Evolutionary conservation across 176 grass and related monocot species (phyloP).

Genomic region (Metroxylon sagu): DNA sequence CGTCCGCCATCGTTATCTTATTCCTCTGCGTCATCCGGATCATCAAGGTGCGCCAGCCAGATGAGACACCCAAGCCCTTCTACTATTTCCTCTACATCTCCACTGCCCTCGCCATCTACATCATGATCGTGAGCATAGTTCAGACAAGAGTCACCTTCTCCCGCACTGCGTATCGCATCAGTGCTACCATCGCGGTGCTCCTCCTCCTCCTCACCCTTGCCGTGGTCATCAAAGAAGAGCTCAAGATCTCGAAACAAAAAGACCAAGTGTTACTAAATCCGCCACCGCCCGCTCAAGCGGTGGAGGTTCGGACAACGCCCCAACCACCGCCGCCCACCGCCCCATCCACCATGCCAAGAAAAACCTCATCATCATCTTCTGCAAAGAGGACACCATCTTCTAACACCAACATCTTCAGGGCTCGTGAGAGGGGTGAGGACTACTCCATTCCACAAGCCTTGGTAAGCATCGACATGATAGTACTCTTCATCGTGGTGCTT

Average conservation of each 20-base stretch:
- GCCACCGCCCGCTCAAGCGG: neutral
- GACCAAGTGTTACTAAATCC: too few species aligned
- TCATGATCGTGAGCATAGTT: slow-evolving; percentile 57
- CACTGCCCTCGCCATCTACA: slow-evolving; percentile 47
- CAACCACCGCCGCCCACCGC: neutral
- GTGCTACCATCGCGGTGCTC: slow-evolving; percentile 35
- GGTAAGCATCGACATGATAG: slow-evolving; percentile 70
- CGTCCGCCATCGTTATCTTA: slow-evolving; percentile 40
- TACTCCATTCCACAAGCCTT: slow-evolving; percentile 70
- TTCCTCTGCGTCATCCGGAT: slow-evolving; percentile 64
- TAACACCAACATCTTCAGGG: slow-evolving; percentile 30
- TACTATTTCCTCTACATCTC: slow-evolving; percentile 59
- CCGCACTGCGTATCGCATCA: slow-evolving; percentile 28
- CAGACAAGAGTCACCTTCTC: slow-evolving; percentile 38
- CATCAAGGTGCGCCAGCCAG: slow-evolving; percentile 22
- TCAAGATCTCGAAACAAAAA: slow-evolving; percentile 1
- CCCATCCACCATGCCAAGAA: too few species aligned
- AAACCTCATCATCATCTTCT: too few species aligned
- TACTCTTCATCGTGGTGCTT: slow-evolving; percentile 53
- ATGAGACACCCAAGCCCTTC: slow-evolving; percentile 42
- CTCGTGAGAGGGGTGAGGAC: slow-evolving; percentile 49
- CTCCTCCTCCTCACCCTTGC: slow-evolving; percentile 55
- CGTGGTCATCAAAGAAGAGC: slow-evolving; percentile 52
- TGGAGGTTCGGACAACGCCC: neutral
- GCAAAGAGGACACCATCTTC: neutral